phyloP scores from a whole-genome alignment of 192 early-diverging fungal genomes.

The Cladochytrium replicatum region DNA sequence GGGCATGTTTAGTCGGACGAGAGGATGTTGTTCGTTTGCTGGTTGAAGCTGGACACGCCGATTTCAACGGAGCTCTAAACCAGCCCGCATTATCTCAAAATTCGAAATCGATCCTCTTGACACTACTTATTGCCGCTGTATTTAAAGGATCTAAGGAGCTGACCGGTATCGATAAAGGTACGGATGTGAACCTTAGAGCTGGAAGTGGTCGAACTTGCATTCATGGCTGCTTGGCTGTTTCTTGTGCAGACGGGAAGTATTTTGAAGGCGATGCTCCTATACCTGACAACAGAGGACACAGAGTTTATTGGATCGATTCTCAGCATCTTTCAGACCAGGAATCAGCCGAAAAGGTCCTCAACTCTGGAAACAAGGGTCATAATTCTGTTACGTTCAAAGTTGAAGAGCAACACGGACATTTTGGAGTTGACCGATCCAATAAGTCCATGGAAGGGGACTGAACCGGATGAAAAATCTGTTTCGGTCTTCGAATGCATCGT shows the following conservation, averaged over 20 bases:
- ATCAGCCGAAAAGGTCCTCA: no score
- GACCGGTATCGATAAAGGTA: constrained; percentile 26
- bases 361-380: no score
- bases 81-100: not conserved
- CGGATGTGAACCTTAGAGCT: constrained; percentile 23
- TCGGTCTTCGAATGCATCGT: constrained; percentile 36
- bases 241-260: not conserved
- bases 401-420: constrained; percentile 18
- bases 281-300: not conserved
- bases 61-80: constrained; percentile 4
- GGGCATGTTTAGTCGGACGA: constrained; percentile 25
- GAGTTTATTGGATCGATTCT: not conserved
- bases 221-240: constrained; percentile 40
- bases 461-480: constrained; percentile 34
- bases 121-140: constrained; percentile 36
- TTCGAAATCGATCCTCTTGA: constrained; percentile 1
- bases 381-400: no score
- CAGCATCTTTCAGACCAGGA: no score
- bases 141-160: constrained; percentile 21
- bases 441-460: constrained; percentile 30
- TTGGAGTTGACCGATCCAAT: constrained; percentile 27
- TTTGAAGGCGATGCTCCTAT: constrained; percentile 1
- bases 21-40: constrained; percentile 22
- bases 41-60: constrained; percentile 9
- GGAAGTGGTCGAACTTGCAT: constrained; percentile 24